Evolutionary conservation across 495 filamentous ascomycete genomes (phyloP).

Genomic region (Neurospora intermedia): DNA sequence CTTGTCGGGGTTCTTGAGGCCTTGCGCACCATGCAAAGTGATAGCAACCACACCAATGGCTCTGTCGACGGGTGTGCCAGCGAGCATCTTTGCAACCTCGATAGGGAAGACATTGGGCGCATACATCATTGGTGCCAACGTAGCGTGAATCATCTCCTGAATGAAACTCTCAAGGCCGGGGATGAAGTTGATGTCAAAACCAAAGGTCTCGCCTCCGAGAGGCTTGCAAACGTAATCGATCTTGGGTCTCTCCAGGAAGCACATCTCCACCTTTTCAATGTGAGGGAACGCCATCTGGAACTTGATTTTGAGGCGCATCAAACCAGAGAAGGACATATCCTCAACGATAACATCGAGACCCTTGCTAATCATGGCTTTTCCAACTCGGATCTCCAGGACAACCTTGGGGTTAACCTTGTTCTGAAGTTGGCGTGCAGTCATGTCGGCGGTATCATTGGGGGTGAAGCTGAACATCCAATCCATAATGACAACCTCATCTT

Average conservation of each 20-base stretch:
- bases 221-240: conserved; percentile 98
- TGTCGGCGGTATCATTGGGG: conserved; percentile 82
- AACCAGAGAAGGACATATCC: conserved; percentile 86
- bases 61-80: conserved; percentile 88
- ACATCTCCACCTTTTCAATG: conserved; percentile 84
- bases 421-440: conserved; percentile 82
- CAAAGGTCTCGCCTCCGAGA: conserved; percentile 85
- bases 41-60: conserved; percentile 90
- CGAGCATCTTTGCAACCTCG: conserved; percentile 96
- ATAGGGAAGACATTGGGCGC: conserved; percentile 95
- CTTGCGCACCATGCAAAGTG: conserved; percentile 80
- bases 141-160: conserved; percentile 87
- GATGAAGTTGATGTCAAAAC: conserved; percentile 98
- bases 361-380: conserved; percentile 91
- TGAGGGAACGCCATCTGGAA: conserved; percentile 93
- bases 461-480: conserved; percentile 99
- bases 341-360: conserved; percentile 96
- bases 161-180: conserved; percentile 90
- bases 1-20: conserved; percentile 89
- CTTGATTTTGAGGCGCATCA: conserved; percentile 96
- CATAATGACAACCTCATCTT: conserved; percentile 94
- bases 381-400: conserved; percentile 82
- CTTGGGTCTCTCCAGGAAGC: conserved; percentile 60
- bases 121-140: conserved; percentile 93
- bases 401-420: conserved; percentile 96